These are phyloP conservation scores for Keithomyces neogunnii DNA, from an alignment of 2,329 filamentous ascomycete genomes.

Conservation along the genomic window DNA sequence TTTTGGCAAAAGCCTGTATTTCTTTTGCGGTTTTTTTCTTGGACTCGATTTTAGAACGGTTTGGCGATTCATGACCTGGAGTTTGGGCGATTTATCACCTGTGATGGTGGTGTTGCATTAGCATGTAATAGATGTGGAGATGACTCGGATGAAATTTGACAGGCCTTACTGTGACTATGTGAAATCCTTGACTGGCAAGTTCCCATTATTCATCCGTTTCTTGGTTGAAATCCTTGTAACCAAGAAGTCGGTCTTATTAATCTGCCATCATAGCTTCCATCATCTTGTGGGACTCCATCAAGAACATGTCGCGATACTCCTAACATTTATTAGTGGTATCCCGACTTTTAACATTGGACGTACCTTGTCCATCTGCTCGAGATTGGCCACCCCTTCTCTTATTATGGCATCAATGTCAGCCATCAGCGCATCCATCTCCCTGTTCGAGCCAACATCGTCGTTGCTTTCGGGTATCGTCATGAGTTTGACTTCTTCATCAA, in stretches of 20 bases:
- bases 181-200: too few relatives aligned
- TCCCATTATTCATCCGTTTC: too few relatives aligned
- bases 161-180: too few relatives aligned
- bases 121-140: too few relatives aligned
- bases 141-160: too few relatives aligned
- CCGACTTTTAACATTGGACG: not conserved
- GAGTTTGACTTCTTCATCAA: conserved; percentile 11
- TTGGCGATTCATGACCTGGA: too few relatives aligned
- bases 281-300: conserved; percentile 11
- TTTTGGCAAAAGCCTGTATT: not conserved
- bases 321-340: not conserved
- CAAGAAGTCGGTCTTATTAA: not conserved
- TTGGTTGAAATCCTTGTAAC: too few relatives aligned
- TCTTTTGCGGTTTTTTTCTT: not conserved
- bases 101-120: not conserved
- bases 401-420: conserved; percentile 11
- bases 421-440: conserved; percentile 7
- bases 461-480: conserved; percentile 11
- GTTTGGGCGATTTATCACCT: too few relatives aligned
- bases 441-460: not conserved
- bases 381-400: not conserved
- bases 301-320: conserved; percentile 7
- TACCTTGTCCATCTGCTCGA: conserved; percentile 19
- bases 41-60: not conserved
- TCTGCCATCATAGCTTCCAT: conserved; percentile 17